These are phyloP conservation scores for Mimosa bimucronata DNA, from an alignment of 306 rosid species.

Conservation along the genomic window DNA sequence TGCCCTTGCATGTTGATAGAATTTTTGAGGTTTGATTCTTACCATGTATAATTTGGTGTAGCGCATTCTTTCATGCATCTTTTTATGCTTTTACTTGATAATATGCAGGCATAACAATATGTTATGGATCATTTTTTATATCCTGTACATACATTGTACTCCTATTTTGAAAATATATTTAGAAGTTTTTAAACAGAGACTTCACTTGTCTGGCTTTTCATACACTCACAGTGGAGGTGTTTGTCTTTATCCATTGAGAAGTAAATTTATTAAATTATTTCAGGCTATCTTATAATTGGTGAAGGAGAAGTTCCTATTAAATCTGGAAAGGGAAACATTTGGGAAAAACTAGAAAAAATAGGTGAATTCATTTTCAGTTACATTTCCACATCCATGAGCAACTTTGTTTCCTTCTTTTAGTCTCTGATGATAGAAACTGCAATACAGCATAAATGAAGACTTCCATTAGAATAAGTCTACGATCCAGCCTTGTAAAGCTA, in stretches of 20 bases:
- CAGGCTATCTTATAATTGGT: neutral
- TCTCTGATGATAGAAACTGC: neutral
- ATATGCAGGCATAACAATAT: constrained; percentile 50
- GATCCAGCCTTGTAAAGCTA: neutral
- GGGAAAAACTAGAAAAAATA: neutral
- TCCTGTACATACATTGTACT: constrained; percentile 9
- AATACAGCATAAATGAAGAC: too few species aligned
- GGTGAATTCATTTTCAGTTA: too few species aligned
- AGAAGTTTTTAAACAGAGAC: neutral
- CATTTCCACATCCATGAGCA: neutral
- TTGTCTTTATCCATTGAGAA: neutral
- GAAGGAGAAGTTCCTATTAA: neutral
- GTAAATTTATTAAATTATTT: neutral
- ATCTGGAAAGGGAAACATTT: neutral
- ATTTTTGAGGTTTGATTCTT: constrained; percentile 78
- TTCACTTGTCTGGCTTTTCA: too few species aligned
- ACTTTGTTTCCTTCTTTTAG: neutral
- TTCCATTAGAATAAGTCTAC: neutral
- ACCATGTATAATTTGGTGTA: constrained; percentile 21
- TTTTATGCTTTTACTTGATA: constrained; percentile 26
- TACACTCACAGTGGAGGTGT: neutral
- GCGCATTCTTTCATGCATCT: neutral
- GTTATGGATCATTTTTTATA: neutral
- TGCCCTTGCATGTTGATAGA: constrained; percentile 70
- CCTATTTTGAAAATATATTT: neutral